These are phyloP conservation scores for Dendrocalamus latiflorus DNA, from an alignment of 202 grass and related monocot species.

Conservation along the genomic window DNA sequence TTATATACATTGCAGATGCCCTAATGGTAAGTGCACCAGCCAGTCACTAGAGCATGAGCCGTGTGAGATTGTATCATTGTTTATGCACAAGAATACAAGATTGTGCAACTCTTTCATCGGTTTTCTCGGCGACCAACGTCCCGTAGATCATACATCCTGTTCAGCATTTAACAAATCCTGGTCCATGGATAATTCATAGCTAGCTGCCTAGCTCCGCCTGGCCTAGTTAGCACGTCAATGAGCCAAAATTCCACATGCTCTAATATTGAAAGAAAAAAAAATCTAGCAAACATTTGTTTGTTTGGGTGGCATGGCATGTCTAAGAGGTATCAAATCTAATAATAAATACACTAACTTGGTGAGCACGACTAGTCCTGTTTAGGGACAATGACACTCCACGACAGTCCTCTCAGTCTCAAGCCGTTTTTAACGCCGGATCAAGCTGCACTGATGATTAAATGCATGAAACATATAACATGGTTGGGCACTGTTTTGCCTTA, in stretches of 20 bases:
- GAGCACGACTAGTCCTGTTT: constrained; percentile 3
- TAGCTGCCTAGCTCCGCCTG: no score
- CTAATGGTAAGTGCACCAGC: background rate
- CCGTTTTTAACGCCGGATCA: constrained; percentile 20
- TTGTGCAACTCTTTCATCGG: background rate
- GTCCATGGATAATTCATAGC: background rate
- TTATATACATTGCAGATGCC: no score
- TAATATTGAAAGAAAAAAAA: background rate
- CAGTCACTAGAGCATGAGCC: background rate
- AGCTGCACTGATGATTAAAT: background rate
- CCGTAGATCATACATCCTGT: background rate
- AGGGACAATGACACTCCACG: constrained; percentile 4
- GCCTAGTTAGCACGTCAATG: background rate
- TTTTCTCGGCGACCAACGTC: background rate
- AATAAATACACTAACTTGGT: constrained; percentile 36
- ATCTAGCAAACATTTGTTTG: background rate
- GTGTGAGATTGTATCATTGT: background rate
- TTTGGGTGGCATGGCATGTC: background rate
- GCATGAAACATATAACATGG: constrained; percentile 23
- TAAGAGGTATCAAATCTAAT: background rate
- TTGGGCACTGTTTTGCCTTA: background rate
- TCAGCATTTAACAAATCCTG: background rate
- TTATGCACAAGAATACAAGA: background rate
- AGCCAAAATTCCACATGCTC: background rate
- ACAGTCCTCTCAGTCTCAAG: background rate